phyloP scores from a whole-genome alignment of 495 filamentous ascomycete species.

The Astrocystis sublimbata region DNA sequence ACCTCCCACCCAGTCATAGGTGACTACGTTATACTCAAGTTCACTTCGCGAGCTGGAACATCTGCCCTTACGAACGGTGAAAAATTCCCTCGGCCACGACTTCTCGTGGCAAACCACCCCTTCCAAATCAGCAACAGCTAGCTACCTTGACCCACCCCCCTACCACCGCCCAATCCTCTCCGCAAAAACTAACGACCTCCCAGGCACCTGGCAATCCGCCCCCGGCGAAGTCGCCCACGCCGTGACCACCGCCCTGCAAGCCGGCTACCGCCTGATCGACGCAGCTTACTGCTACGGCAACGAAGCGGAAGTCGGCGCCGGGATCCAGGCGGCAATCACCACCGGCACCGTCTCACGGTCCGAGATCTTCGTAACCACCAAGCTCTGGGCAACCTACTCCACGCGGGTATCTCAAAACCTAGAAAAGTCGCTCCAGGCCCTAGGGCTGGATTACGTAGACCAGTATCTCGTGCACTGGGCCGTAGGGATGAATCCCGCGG shows the following conservation, averaged over 20 bases:
- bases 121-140: too few relatives aligned
- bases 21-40: background rate
- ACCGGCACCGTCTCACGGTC: conserved; percentile 67
- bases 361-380: conserved; percentile 80
- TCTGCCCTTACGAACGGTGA: too few relatives aligned
- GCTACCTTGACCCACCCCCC: background rate
- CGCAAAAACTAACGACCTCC: background rate
- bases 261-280: conserved; percentile 67
- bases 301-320: conserved; percentile 58
- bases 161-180: background rate
- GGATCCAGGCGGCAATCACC: conserved; percentile 63
- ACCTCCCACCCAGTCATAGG: too few relatives aligned
- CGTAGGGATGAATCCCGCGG: conserved; percentile 75
- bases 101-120: too few relatives aligned
- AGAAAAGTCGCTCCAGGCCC: conserved; percentile 66
- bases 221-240: conserved; percentile 61
- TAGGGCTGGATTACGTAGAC: conserved; percentile 81
- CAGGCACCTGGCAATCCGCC: conserved; percentile 73
- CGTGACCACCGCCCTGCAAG: conserved; percentile 56
- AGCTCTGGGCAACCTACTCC: conserved; percentile 82
- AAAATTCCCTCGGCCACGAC: background rate
- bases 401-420: conserved; percentile 66
- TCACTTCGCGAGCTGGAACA: background rate
- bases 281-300: conserved; percentile 61
- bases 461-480: conserved; percentile 84